Evolutionary conservation across 495 filamentous ascomycete genomes (phyloP).

Genomic region (Chaetomium tenue): DNA sequence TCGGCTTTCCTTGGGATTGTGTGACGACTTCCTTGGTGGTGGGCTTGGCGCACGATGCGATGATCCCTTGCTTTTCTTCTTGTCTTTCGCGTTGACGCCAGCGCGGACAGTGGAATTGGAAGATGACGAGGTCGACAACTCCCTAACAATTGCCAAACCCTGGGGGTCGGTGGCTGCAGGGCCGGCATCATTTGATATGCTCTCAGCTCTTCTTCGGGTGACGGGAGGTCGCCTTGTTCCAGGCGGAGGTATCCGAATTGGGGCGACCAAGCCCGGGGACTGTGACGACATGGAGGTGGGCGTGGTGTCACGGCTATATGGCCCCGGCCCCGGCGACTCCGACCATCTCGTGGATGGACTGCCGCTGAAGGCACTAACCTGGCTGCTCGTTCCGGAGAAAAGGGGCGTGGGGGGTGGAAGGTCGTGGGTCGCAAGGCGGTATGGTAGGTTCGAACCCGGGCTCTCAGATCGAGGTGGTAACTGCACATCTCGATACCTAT

Average conservation of each 20-base stretch:
- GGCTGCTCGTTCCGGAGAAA: slow-evolving; percentile 54
- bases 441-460: slow-evolving; percentile 40
- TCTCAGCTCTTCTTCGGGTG: slow-evolving; percentile 57
- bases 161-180: slow-evolving; percentile 48
- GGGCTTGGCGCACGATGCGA: slow-evolving; percentile 58
- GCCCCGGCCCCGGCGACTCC: slow-evolving; percentile 75
- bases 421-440: slow-evolving; percentile 56
- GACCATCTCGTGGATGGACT: slow-evolving; percentile 95
- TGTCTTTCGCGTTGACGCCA: slow-evolving; percentile 41
- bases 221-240: slow-evolving; percentile 64
- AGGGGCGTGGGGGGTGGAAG: slow-evolving; percentile 65
- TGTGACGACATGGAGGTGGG: slow-evolving; percentile 97
- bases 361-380: slow-evolving; percentile 60
- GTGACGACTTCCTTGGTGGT: slow-evolving; percentile 62
- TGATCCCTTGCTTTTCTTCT: slow-evolving; percentile 46
- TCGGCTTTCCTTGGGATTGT: slow-evolving; percentile 49
- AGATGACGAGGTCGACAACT: slow-evolving; percentile 60
- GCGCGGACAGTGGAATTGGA: slow-evolving; percentile 57
- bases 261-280: slow-evolving; percentile 71
- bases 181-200: slow-evolving; percentile 52
- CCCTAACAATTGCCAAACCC: slow-evolving; percentile 63
- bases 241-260: slow-evolving; percentile 53
- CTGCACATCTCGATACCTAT: slow-evolving; percentile 50
- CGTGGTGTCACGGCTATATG: slow-evolving; percentile 86
- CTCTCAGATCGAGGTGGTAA: slow-evolving; percentile 30